These are phyloP conservation scores for Themeda triandra DNA, from an alignment of 176 grass and related monocot genomes.

Conservation along the genomic window DNA sequence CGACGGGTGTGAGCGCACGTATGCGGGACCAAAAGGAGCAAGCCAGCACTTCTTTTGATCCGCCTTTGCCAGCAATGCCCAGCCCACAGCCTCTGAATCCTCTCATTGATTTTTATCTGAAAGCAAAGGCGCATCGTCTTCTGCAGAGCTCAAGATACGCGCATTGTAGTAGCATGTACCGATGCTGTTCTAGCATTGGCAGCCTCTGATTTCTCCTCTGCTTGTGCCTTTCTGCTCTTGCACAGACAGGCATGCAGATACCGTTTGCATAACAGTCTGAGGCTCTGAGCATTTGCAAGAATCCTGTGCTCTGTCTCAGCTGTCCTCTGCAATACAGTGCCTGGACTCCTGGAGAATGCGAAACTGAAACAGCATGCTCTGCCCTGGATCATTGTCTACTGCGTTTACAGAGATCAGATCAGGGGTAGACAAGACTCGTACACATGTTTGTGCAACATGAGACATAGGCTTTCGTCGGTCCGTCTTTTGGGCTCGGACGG, in stretches of 20 bases:
- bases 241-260: neutral
- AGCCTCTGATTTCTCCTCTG: neutral
- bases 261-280: neutral
- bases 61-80: neutral
- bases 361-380: neutral
- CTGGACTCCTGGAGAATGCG: neutral
- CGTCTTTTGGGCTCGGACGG: neutral
- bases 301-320: too few relatives aligned
- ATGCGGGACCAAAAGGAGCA: conserved; percentile 1
- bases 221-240: neutral
- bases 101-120: neutral
- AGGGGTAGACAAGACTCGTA: neutral
- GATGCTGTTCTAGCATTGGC: neutral
- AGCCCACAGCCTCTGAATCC: neutral
- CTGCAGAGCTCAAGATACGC: neutral
- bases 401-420: neutral
- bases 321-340: neutral
- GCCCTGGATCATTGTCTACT: neutral
- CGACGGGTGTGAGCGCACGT: neutral
- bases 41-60: neutral
- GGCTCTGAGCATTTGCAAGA: neutral
- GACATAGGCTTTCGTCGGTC: neutral
- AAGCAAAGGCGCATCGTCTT: neutral
- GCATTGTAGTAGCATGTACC: neutral
- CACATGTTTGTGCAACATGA: neutral